These are phyloP conservation scores for Aspergillus novofumigatus DNA, from an alignment of 2,329 filamentous ascomycete genomes.

Conservation along the genomic window DNA sequence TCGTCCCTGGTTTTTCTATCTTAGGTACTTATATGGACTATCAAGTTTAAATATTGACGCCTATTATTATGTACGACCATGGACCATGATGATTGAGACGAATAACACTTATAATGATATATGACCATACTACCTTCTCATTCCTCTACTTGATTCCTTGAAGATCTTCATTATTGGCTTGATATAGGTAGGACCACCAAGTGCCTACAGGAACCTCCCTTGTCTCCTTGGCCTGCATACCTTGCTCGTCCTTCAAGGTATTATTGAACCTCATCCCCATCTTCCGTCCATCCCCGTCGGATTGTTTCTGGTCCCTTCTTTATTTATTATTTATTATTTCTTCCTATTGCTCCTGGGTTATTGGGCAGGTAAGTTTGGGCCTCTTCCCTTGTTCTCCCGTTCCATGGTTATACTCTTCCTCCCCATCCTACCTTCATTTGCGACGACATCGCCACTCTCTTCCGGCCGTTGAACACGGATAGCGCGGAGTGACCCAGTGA, in stretches of 20 bases:
- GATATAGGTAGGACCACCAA: background rate
- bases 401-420: slow-evolving; percentile 5
- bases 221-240: background rate
- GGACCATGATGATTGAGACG: background rate
- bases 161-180: background rate
- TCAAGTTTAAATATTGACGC: background rate
- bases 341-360: background rate
- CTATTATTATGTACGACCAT: background rate
- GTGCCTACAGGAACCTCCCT: background rate
- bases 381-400: background rate
- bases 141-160: background rate
- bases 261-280: background rate
- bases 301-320: background rate
- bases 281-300: background rate
- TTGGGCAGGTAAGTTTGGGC: background rate
- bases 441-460: background rate
- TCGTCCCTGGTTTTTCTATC: slow-evolving; percentile 4
- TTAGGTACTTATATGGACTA: background rate
- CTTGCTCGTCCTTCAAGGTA: background rate
- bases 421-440: background rate
- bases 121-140: background rate
- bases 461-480: slow-evolving; percentile 3
- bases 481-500: background rate
- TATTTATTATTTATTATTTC: background rate
- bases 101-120: background rate